A percentile compares a stretch with the other conserved stretches of the same genome.
Conservation (phyloP, 2,329 filamentous ascomycete genomes). For the Fusarium pininemorale region DNA sequence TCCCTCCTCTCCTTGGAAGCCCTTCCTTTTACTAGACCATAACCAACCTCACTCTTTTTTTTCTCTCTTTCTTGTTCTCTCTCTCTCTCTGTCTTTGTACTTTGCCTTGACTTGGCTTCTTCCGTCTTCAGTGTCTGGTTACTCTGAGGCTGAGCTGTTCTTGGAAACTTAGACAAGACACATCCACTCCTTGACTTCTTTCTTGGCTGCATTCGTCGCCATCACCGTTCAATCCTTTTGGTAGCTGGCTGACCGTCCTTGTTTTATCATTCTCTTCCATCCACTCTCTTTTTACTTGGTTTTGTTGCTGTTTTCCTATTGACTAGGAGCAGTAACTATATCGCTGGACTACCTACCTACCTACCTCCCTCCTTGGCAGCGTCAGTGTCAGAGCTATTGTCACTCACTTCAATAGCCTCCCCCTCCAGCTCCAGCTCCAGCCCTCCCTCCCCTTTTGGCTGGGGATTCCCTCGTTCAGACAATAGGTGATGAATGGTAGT, state of each 20-base stretch:
- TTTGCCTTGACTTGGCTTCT: slow-evolving; percentile 6
- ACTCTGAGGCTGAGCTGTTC: slow-evolving; percentile 10
- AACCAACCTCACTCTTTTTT: slow-evolving; percentile 19
- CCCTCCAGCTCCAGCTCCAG: not conserved
- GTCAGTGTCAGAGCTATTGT: slow-evolving; percentile 20
- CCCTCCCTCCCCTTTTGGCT: slow-evolving; percentile 28
- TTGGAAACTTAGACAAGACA: slow-evolving; percentile 2
- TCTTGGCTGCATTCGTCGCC: slow-evolving; percentile 27
- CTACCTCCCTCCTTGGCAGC: slow-evolving; percentile 27
- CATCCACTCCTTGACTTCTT: slow-evolving; percentile 12
- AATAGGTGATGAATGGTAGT: slow-evolving; percentile 12
- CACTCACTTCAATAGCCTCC: slow-evolving; percentile 20
- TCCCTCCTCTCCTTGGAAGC: slow-evolving; percentile 35
- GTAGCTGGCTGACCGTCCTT: slow-evolving; percentile 42
- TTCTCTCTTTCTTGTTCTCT: not conserved
- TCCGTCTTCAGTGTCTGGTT: slow-evolving; percentile 38
- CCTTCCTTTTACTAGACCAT: slow-evolving; percentile 5
- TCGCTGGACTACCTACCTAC: slow-evolving; percentile 21
- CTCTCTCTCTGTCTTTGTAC: not conserved
- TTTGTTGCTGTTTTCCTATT: slow-evolving; percentile 21
- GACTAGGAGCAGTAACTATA: slow-evolving; percentile 9
- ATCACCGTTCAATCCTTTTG: slow-evolving; percentile 47
- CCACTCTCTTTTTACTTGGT: not conserved
- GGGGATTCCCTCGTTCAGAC: slow-evolving; percentile 22
- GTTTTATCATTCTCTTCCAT: slow-evolving; percentile 3